Evolutionary conservation across 2,329 filamentous ascomycete genomes (phyloP).

Genomic region (Xylaria sp.): DNA sequence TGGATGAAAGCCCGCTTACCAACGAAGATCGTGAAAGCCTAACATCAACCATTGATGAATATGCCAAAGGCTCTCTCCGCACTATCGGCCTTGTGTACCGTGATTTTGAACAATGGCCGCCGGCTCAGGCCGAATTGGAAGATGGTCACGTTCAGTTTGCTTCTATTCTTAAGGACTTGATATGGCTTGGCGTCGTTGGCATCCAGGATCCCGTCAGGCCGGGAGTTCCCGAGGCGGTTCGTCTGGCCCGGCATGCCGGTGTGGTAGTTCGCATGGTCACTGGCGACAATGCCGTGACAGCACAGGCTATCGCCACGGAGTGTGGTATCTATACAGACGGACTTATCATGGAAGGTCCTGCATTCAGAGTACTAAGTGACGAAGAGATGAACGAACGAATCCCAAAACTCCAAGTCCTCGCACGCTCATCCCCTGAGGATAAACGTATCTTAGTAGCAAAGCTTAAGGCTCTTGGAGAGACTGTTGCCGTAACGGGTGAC

Average conservation of each 20-base stretch:
- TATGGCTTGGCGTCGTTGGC: slow-evolving; percentile 73
- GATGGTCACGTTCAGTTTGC: slow-evolving; percentile 66
- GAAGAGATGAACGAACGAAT: slow-evolving; percentile 63
- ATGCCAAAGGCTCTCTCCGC: slow-evolving; percentile 70
- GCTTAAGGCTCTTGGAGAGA: slow-evolving; percentile 67
- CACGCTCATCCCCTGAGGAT: slow-evolving; percentile 69
- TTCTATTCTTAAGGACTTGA: slow-evolving; percentile 73
- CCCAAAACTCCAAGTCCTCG: slow-evolving; percentile 66
- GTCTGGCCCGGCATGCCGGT: slow-evolving; percentile 69
- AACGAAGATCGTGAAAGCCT: slow-evolving; percentile 61
- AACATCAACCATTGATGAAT: slow-evolving; percentile 61
- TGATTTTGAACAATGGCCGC: slow-evolving; percentile 75
- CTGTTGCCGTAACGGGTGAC: slow-evolving; percentile 68
- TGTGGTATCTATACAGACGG: slow-evolving; percentile 72
- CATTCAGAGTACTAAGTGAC: slow-evolving; percentile 66
- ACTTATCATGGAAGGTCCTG: slow-evolving; percentile 71
- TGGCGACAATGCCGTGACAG: slow-evolving; percentile 74
- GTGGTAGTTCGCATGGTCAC: slow-evolving; percentile 79
- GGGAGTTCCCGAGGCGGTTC: slow-evolving; percentile 71
- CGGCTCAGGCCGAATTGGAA: slow-evolving; percentile 64
- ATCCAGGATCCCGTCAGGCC: slow-evolving; percentile 76
- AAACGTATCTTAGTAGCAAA: slow-evolving; percentile 67
- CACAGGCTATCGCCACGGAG: slow-evolving; percentile 73
- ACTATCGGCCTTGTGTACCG: slow-evolving; percentile 77
- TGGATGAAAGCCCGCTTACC: slow-evolving; percentile 58